phyloP scores from a whole-genome alignment of 768 basidiomycete genomes.

The Suillus lakei region DNA sequence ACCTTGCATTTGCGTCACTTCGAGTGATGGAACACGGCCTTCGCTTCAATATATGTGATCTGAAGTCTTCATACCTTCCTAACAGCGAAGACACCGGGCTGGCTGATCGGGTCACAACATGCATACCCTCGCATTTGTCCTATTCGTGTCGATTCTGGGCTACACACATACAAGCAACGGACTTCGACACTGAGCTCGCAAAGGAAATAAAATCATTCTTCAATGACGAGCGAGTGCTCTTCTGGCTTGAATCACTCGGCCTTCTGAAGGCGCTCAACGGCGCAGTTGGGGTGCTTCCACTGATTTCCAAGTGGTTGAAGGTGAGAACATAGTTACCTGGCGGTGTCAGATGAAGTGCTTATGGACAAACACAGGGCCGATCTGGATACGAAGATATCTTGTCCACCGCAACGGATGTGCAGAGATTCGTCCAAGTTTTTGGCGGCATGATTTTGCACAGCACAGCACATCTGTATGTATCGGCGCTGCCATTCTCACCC shows the following conservation, averaged over 20 bases:
- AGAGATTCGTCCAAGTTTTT: slow-evolving; percentile 20
- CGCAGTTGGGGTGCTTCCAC: not conserved
- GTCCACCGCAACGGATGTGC: slow-evolving; percentile 11
- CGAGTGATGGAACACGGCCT: slow-evolving; percentile 33
- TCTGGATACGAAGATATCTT: not conserved
- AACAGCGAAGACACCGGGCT: slow-evolving; percentile 28
- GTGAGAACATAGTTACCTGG: not conserved
- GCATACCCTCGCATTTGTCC: slow-evolving; percentile 10
- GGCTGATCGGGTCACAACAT: not conserved
- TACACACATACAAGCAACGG: slow-evolving; percentile 10
- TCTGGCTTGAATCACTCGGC: slow-evolving; percentile 9
- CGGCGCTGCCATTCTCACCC: slow-evolving; percentile 28
- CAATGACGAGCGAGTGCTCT: slow-evolving; percentile 12
- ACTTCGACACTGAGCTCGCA: not conserved
- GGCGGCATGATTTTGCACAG: slow-evolving; percentile 17
- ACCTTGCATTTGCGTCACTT: slow-evolving; percentile 22
- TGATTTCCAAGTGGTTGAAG: not conserved
- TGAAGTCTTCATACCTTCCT: slow-evolving; percentile 33
- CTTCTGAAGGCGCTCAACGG: slow-evolving; percentile 1
- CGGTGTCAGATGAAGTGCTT: not conserved
- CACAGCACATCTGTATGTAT: slow-evolving; percentile 29
- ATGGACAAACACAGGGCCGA: not conserved
- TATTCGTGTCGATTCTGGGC: slow-evolving; percentile 20
- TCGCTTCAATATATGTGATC: slow-evolving; percentile 40
- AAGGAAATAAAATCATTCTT: slow-evolving; percentile 6